These are phyloP conservation scores for Allomyces arbusculus DNA, from an alignment of 192 early-diverging fungal species.

Conservation along the genomic window DNA sequence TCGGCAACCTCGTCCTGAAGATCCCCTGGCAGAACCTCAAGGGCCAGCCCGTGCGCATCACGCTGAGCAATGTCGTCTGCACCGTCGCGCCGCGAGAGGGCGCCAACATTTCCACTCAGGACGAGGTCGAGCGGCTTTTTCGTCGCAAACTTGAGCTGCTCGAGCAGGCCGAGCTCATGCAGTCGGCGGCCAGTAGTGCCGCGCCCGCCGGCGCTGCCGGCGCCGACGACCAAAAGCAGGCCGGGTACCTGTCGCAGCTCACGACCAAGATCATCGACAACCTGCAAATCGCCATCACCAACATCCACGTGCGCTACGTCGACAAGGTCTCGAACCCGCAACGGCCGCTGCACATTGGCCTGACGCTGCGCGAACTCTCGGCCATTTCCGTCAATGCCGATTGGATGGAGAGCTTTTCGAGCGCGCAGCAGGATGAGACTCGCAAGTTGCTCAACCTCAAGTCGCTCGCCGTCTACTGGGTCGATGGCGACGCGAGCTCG, in stretches of 20 bases:
- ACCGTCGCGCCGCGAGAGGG: conserved; percentile 64
- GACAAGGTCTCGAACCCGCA: conserved; percentile 57
- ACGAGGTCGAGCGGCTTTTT: conserved; percentile 53
- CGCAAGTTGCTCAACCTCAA: conserved; percentile 52
- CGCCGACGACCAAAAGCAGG: conserved; percentile 44
- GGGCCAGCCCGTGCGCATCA: conserved; percentile 73
- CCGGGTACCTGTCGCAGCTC: conserved; percentile 73
- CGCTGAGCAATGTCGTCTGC: conserved; percentile 72
- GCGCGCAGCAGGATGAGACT: conserved; percentile 52
- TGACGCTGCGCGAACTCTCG: conserved; percentile 75
- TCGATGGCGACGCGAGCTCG: conserved; percentile 17
- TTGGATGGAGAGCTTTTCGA: conserved; percentile 64
- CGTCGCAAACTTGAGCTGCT: conserved; percentile 66
- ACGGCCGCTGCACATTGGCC: conserved; percentile 67
- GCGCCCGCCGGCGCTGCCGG: not conserved
- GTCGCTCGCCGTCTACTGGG: not conserved
- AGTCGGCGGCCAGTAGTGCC: no score
- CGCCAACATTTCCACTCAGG: conserved; percentile 54
- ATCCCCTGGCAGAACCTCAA: conserved; percentile 96
- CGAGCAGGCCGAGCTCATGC: conserved; percentile 47
- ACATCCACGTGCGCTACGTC: conserved; percentile 92
- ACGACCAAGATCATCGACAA: conserved; percentile 91
- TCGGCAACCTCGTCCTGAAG: conserved; percentile 76
- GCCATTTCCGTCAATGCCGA: conserved; percentile 73
- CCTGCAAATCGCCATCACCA: conserved; percentile 78